These are phyloP conservation scores for Coffea humblotiana DNA, from an alignment of 305 asterid species.

Conservation along the genomic window DNA sequence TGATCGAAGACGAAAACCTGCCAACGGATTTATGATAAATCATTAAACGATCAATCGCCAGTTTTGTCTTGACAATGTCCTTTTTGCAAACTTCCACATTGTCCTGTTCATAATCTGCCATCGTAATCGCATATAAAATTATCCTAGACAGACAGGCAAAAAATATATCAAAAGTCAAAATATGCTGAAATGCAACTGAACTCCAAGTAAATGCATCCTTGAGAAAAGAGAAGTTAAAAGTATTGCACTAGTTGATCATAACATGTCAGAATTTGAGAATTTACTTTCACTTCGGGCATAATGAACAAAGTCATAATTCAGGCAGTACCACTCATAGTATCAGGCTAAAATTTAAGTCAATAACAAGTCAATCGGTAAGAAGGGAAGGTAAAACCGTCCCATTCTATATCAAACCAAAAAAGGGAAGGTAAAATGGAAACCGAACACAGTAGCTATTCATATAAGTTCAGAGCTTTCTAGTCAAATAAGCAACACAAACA, in stretches of 20 bases:
- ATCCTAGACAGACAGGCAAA: constrained; percentile 42
- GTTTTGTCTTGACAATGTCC: constrained; percentile 63
- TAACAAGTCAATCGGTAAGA: no score
- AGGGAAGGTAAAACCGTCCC: no score
- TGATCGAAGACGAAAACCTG: constrained; percentile 41
- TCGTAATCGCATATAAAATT: constrained; percentile 69
- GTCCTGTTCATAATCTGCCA: constrained; percentile 81
- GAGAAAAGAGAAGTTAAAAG: neutral
- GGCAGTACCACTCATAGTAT: no score
- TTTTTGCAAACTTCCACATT: constrained; percentile 35
- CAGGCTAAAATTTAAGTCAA: no score
- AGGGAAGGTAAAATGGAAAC: no score
- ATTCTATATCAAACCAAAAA: no score
- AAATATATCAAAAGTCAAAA: neutral
- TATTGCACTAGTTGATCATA: neutral
- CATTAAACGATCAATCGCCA: constrained; percentile 60
- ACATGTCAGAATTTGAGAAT: neutral
- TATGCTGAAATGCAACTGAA: neutral
- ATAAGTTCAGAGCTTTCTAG: no score
- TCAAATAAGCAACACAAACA: neutral
- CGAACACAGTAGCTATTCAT: no score
- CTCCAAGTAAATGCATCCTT: neutral
- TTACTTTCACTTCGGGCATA: neutral
- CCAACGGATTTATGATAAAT: constrained; percentile 85
- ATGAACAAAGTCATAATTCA: neutral